phyloP scores from a whole-genome alignment of 2,329 filamentous ascomycete genomes.

The Epichloe uncinata region DNA sequence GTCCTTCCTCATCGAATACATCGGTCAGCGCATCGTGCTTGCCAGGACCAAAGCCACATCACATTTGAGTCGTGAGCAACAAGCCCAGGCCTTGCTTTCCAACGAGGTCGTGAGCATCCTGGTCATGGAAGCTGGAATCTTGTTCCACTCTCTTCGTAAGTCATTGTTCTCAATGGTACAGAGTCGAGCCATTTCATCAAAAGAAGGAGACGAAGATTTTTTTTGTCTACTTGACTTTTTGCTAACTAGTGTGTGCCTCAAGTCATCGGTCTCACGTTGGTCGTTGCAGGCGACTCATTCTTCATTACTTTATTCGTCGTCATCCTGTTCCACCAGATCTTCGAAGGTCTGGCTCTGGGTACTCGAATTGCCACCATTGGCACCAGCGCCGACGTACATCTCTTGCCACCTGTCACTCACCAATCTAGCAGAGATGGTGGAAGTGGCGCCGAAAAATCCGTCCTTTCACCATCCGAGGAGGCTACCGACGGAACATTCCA shows the following conservation, averaged over 20 bases:
- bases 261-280: conserved; percentile 52
- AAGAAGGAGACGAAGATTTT: neutral
- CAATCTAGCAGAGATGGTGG: conserved; percentile 3
- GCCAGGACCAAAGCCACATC: conserved; percentile 18
- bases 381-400: conserved; percentile 9
- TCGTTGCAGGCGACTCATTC: conserved; percentile 43
- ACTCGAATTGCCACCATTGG: conserved; percentile 53
- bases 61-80: conserved; percentile 13
- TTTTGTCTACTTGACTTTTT: neutral
- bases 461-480: conserved; percentile 10
- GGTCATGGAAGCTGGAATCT: conserved; percentile 59
- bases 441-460: conserved; percentile 16
- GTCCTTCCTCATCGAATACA: conserved; percentile 58
- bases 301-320: conserved; percentile 49
- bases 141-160: conserved; percentile 60
- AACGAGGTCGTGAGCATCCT: conserved; percentile 46
- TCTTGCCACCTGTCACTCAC: conserved; percentile 10
- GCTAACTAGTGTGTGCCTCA: neutral
- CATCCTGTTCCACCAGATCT: conserved; percentile 67
- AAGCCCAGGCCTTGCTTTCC: conserved; percentile 15
- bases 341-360: conserved; percentile 66
- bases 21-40: conserved; percentile 45
- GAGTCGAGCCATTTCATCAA: neutral
- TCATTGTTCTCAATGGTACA: neutral
- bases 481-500: conserved; percentile 6